A percentile compares a stretch with the other conserved stretches of the same genome.
These are phyloP conservation scores for Phytophthora pistaciae DNA, from an alignment of 352 stramenopile species.

Conservation along the genomic window DNA sequence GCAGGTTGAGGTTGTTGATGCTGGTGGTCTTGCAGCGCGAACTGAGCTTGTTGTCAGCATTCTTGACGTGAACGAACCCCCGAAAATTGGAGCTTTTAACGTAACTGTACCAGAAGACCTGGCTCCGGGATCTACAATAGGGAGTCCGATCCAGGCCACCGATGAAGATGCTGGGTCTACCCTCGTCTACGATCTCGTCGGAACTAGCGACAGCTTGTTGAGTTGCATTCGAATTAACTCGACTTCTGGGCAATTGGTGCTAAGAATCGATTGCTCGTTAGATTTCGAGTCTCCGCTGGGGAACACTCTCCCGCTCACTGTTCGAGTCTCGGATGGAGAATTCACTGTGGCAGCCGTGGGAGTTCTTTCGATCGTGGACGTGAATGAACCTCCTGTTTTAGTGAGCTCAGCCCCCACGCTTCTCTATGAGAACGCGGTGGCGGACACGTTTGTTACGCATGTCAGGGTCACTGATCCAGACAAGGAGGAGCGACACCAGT, in stretches of 20 bases:
- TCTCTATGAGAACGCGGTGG: constrained; percentile 26
- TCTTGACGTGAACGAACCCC: constrained; percentile 37
- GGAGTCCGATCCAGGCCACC: constrained; percentile 20
- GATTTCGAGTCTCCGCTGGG: constrained; percentile 34
- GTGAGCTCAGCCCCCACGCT: neutral
- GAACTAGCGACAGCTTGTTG: constrained; percentile 9
- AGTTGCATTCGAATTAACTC: constrained; percentile 24
- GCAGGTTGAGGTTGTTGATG: constrained; percentile 24
- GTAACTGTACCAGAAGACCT: constrained; percentile 28
- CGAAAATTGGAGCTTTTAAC: constrained; percentile 20
- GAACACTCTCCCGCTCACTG: constrained; percentile 30
- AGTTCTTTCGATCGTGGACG: constrained; percentile 41
- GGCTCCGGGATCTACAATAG: constrained; percentile 21
- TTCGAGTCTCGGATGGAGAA: constrained; percentile 51
- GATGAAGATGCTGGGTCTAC: constrained; percentile 20
- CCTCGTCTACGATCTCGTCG: constrained; percentile 22
- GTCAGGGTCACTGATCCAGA: constrained; percentile 51
- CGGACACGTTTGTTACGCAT: constrained; percentile 24
- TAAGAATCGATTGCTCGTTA: constrained; percentile 23
- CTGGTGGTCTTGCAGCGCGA: constrained; percentile 15
- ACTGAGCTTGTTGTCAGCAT: constrained; percentile 19
- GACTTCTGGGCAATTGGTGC: constrained; percentile 22
- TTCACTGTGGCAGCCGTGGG: constrained; percentile 22
- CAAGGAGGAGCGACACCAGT: constrained; percentile 39
- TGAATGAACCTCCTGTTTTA: constrained; percentile 53